phyloP scores from a whole-genome alignment of 768 basidiomycete genomes.

The Leccinum variicolor region DNA sequence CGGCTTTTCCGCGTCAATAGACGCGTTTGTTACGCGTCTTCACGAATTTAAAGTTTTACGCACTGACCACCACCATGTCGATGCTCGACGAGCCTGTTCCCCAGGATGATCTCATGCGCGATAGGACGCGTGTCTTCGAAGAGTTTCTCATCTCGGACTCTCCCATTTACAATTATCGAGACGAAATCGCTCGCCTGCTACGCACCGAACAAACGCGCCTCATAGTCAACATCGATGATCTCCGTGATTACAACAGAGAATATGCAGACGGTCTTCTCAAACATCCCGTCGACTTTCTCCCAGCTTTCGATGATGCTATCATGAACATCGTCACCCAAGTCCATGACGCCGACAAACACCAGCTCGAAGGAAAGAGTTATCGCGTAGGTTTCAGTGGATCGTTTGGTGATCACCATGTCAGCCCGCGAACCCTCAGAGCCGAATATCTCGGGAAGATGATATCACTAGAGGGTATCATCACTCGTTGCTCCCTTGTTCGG shows the following conservation, averaged over 20 bases:
- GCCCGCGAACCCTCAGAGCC: slow-evolving; percentile 86
- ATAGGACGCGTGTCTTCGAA: slow-evolving; percentile 75
- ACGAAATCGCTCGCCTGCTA: slow-evolving; percentile 81
- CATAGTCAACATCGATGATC: slow-evolving; percentile 92
- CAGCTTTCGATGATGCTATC: slow-evolving; percentile 88
- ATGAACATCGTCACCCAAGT: slow-evolving; percentile 66
- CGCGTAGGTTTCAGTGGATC: slow-evolving; percentile 92
- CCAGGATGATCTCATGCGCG: slow-evolving; percentile 69
- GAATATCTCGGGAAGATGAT: slow-evolving; percentile 94
- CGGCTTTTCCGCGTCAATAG: slow-evolving; percentile 27
- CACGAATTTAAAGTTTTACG: not conserved
- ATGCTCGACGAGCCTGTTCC: slow-evolving; percentile 54
- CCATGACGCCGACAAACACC: slow-evolving; percentile 78
- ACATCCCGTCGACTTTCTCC: slow-evolving; percentile 80
- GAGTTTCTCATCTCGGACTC: slow-evolving; percentile 77
- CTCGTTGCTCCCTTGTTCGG: slow-evolving; percentile 94
- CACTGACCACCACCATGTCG: slow-evolving; percentile 27
- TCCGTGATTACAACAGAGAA: slow-evolving; percentile 89
- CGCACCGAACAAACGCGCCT: slow-evolving; percentile 81
- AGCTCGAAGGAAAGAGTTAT: slow-evolving; percentile 75
- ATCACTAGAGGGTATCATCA: slow-evolving; percentile 96
- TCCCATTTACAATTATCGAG: slow-evolving; percentile 74
- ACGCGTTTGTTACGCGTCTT: slow-evolving; percentile 12
- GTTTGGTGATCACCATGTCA: slow-evolving; percentile 98
- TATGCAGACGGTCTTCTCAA: slow-evolving; percentile 87